Conservation (phyloP, 371 early-diverging fungal species). For the Mucor irregularis region DNA sequence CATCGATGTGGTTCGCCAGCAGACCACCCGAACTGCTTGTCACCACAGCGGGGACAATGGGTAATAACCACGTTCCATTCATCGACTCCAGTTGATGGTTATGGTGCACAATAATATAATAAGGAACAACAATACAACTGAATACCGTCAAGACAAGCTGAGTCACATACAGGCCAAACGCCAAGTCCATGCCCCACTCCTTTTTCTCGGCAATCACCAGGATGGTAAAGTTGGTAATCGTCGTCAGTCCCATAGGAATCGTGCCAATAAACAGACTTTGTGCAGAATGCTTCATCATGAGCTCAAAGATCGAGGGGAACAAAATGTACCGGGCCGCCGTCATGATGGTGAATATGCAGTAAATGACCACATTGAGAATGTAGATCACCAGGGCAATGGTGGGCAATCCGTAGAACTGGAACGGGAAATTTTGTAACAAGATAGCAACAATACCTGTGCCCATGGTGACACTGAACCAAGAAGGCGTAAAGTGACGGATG, state of each 20-base stretch:
- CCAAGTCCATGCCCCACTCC: constrained; percentile 37
- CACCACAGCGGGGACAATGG: constrained; percentile 51
- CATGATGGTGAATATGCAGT: constrained; percentile 25
- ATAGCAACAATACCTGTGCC: constrained; percentile 47
- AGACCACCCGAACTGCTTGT: constrained; percentile 46
- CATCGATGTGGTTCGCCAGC: constrained; percentile 30
- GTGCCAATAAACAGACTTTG: constrained; percentile 49
- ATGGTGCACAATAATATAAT: constrained; percentile 36
- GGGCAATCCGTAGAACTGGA: constrained; percentile 33
- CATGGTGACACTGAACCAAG: constrained; percentile 50
- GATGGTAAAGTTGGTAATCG: constrained; percentile 32
- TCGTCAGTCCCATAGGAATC: constrained; percentile 52
- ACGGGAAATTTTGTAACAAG: constrained; percentile 41
- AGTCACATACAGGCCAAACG: constrained; percentile 42
- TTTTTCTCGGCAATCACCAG: constrained; percentile 15
- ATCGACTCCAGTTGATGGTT: constrained; percentile 39
- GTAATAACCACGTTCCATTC: constrained; percentile 48
- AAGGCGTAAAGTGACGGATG: constrained; percentile 50
- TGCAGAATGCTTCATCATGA: constrained; percentile 42
- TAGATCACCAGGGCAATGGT: constrained; percentile 42
- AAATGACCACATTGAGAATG: constrained; percentile 38
- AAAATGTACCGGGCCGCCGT: constrained; percentile 25
- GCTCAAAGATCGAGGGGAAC: constrained; percentile 36
- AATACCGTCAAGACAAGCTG: constrained; percentile 32
- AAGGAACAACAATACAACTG: constrained; percentile 38